Percentiles rank a stretch among this genome's conserved stretches.
Conservation (phyloP, 2,329 filamentous ascomycete genomes). For the Microdochium paspali region DNA sequence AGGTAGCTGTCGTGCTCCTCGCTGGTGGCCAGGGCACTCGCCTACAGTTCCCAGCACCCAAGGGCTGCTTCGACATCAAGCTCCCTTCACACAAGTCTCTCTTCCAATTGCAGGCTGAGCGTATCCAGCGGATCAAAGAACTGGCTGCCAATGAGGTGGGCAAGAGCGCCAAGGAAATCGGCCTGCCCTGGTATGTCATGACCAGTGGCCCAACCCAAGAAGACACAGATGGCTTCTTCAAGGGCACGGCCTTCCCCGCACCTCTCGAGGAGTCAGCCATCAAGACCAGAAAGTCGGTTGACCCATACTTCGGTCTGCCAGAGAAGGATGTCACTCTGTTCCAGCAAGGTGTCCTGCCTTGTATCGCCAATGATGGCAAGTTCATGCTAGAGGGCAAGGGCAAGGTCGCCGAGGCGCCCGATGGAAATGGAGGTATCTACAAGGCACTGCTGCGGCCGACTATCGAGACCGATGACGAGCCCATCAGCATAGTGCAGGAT, state of each 20-base stretch:
- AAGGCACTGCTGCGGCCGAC: conserved; percentile 56
- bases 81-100: conserved; percentile 87
- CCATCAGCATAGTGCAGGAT: conserved; percentile 72
- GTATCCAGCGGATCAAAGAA: conserved; percentile 77
- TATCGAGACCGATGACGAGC: conserved; percentile 12
- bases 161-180: conserved; percentile 43
- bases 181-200: conserved; percentile 98
- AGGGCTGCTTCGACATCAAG: conserved; percentile 96
- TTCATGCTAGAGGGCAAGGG: conserved; percentile 87
- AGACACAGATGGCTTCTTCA: conserved; percentile 89
- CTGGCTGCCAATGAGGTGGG: conserved; percentile 61
- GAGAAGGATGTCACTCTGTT: conserved; percentile 86
- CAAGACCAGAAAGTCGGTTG: conserved; percentile 27
- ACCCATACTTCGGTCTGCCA: conserved; percentile 72
- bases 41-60: conserved; percentile 87
- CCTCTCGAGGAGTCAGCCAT: conserved; percentile 49
- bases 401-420: conserved; percentile 87
- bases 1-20: conserved; percentile 86
- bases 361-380: conserved; percentile 96
- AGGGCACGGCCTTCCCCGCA: conserved; percentile 17
- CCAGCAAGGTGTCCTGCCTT: conserved; percentile 93
- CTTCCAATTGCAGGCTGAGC: conserved; percentile 95
- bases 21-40: conserved; percentile 94
- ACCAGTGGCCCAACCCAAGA: conserved; percentile 88
- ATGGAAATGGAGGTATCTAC: conserved; percentile 96